Evolutionary conservation across 2,329 filamentous ascomycete species (phyloP).

Genomic region (Botrytis cinerea): DNA sequence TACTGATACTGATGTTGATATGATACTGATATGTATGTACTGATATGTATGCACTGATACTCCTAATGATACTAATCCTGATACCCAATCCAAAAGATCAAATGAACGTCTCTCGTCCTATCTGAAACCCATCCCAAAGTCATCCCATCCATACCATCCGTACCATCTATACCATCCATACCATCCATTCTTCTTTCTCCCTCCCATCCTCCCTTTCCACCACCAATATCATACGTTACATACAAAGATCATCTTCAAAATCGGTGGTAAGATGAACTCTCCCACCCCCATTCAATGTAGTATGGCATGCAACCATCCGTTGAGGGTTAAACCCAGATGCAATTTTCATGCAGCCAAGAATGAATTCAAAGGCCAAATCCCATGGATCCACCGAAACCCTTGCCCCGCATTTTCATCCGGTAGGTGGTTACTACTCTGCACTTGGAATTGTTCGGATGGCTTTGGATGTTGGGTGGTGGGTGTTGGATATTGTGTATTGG

Average conservation of each 20-base stretch:
- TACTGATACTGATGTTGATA: neutral
- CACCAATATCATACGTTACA: slow-evolving; percentile 37
- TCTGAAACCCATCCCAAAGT: neutral
- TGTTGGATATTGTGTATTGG: too few species aligned
- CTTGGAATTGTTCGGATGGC: too few species aligned
- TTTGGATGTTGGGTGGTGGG: too few species aligned
- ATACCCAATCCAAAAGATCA: neutral
- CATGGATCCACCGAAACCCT: neutral
- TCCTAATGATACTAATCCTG: neutral
- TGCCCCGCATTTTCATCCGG: neutral
- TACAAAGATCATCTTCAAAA: slow-evolving; percentile 27
- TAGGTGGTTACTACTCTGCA: neutral
- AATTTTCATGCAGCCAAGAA: neutral
- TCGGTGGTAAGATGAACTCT: neutral
- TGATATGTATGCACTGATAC: too few species aligned
- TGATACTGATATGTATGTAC: neutral
- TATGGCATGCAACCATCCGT: slow-evolving; percentile 32
- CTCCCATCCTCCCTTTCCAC: neutral
- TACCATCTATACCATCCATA: neutral
- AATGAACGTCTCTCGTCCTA: neutral
- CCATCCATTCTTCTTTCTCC: neutral
- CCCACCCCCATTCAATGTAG: neutral
- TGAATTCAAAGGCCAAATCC: neutral
- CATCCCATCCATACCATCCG: too few species aligned
- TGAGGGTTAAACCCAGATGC: slow-evolving; percentile 19